Percentiles rank a stretch among this genome's conserved stretches.
Evolutionary conservation across 164 flowering plant species (phyloP).

Genomic region (Cinnamomum chago): DNA sequence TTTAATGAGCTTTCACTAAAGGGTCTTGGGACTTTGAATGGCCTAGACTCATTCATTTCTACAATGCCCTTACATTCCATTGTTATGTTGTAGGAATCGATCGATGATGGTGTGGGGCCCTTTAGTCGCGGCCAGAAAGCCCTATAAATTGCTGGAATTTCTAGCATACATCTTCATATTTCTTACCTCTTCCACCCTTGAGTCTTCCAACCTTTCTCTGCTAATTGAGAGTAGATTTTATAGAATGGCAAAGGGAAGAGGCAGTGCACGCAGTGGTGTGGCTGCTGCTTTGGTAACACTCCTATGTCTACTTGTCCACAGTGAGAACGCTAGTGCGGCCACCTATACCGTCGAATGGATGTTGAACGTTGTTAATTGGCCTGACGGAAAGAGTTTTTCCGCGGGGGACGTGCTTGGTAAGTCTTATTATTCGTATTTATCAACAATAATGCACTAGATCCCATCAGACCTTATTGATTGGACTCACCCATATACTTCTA

Average conservation of each 20-base stretch:
- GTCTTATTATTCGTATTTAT: not conserved
- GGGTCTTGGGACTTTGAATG: not conserved
- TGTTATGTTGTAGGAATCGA: too few species aligned
- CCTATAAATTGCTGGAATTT: not conserved
- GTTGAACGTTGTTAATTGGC: slow-evolving; percentile 36
- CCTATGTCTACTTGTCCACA: slow-evolving; percentile 12
- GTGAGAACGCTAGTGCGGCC: slow-evolving; percentile 28
- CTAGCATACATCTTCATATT: not conserved
- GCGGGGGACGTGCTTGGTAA: slow-evolving; percentile 47
- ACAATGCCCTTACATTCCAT: not conserved
- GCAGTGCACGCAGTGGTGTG: slow-evolving; percentile 31
- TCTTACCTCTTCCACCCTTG: not conserved
- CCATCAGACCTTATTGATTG: not conserved
- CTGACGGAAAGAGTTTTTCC: slow-evolving; percentile 35
- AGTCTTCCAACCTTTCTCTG: not conserved
- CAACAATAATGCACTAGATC: not conserved
- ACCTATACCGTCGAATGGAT: slow-evolving; percentile 40
- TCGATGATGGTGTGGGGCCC: too few species aligned
- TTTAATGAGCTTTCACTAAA: not conserved
- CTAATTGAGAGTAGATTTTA: not conserved
- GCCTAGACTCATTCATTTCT: not conserved
- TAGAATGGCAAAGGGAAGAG: slow-evolving; percentile 35
- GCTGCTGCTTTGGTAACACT: slow-evolving; percentile 6
- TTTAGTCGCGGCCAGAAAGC: not conserved
- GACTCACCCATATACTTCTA: too few species aligned